Conservation (phyloP, 2,329 filamentous ascomycete genomes). For the Neocatenulostroma microsporum region DNA sequence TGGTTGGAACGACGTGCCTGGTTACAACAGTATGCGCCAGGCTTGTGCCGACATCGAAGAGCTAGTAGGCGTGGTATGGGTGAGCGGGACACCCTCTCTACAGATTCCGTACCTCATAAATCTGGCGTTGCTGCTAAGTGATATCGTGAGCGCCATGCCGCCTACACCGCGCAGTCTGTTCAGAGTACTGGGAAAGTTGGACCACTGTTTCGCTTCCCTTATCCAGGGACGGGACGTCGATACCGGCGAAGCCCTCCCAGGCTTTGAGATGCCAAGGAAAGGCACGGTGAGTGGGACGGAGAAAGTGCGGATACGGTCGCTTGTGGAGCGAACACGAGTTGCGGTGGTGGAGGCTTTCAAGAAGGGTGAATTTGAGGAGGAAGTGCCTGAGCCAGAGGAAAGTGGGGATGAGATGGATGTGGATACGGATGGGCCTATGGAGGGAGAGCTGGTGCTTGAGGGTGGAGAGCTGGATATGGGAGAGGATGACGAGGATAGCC, state of each 20-base stretch:
- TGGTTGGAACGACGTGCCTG: constrained; percentile 32
- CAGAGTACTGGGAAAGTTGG: constrained; percentile 64
- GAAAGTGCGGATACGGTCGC: constrained; percentile 76
- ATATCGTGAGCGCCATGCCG: constrained; percentile 65
- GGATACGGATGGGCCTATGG: constrained; percentile 38
- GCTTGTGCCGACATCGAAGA: constrained; percentile 66
- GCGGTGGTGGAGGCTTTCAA: constrained; percentile 62
- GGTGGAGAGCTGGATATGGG: constrained; percentile 20
- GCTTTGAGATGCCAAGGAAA: constrained; percentile 56
- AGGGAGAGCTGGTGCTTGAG: constrained; percentile 27
- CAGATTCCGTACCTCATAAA: constrained; percentile 79
- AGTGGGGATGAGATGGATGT: constrained; percentile 29
- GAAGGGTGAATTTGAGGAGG: constrained; percentile 37
- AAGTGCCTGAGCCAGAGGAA: constrained; percentile 28
- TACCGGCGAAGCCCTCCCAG: constrained; percentile 58
- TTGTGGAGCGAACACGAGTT: constrained; percentile 69
- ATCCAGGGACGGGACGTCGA: constrained; percentile 60
- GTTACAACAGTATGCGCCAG: constrained; percentile 58
- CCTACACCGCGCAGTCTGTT: constrained; percentile 63
- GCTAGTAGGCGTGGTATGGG: constrained; percentile 75
- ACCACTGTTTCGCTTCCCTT: constrained; percentile 73
- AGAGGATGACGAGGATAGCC: constrained; percentile 32
- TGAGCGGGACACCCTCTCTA: constrained; percentile 73
- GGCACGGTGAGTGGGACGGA: constrained; percentile 72
- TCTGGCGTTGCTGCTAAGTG: constrained; percentile 63